A percentile compares a stretch with the other conserved stretches of the same genome.
Evolutionary conservation across 306 rosid genomes (phyloP).

Genomic region (Ziziphus jujuba): DNA sequence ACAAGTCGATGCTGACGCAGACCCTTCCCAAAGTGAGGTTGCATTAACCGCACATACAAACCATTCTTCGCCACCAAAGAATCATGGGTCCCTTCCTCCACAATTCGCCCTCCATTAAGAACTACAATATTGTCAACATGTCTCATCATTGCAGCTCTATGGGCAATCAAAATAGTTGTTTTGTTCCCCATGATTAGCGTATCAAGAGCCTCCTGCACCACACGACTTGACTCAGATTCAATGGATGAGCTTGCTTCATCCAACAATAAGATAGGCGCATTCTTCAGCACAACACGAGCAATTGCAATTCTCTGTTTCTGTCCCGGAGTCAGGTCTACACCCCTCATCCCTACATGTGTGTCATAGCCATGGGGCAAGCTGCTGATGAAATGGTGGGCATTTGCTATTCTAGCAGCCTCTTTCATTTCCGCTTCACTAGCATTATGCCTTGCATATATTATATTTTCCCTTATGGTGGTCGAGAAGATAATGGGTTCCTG

Average conservation of each 20-base stretch:
- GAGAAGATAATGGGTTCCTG: slow-evolving; percentile 99
- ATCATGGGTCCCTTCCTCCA: slow-evolving; percentile 90
- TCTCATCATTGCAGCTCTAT: slow-evolving; percentile 99
- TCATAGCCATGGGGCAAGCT: slow-evolving; percentile 98
- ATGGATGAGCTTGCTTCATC: slow-evolving; percentile 99
- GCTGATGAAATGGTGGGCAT: slow-evolving; percentile 99
- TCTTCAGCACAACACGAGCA: slow-evolving; percentile 90
- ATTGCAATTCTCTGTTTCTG: slow-evolving; percentile 99
- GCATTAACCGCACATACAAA: slow-evolving; percentile 90
- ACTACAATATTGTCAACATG: slow-evolving; percentile 98
- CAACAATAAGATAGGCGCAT: slow-evolving; percentile 90
- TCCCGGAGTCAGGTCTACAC: slow-evolving; percentile 96
- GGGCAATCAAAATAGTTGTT: slow-evolving; percentile 97
- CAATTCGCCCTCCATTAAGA: slow-evolving; percentile 96
- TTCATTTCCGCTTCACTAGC: slow-evolving; percentile 98
- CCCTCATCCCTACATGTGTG: slow-evolving; percentile 99
- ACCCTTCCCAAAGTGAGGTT: slow-evolving; percentile 96
- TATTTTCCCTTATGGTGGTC: slow-evolving; percentile 93
- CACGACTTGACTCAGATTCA: slow-evolving; percentile 98
- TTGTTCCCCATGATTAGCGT: slow-evolving; percentile 98
- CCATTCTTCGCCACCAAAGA: slow-evolving; percentile 85
- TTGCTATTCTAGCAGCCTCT: slow-evolving; percentile 98
- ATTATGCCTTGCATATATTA: slow-evolving; percentile 95
- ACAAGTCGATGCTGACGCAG: slow-evolving; percentile 88
- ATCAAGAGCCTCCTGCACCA: slow-evolving; percentile 98